Percentiles rank a stretch among this genome's conserved stretches.
phyloP scores from a whole-genome alignment of 441 rosid genomes.

The Theobroma grandiflorum region DNA sequence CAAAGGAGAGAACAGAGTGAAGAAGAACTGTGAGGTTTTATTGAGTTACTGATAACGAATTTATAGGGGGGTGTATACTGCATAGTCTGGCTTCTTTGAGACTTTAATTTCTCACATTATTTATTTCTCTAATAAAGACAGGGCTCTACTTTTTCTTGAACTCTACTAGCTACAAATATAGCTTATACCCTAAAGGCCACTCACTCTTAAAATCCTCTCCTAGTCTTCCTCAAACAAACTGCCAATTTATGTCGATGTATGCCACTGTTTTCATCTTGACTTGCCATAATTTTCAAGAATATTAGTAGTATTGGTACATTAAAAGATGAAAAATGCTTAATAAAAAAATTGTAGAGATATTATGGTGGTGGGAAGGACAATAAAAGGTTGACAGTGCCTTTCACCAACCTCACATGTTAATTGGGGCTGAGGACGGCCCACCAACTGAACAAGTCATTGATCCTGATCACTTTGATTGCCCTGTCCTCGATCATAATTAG shows the following conservation, averaged over 20 bases:
- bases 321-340: not conserved
- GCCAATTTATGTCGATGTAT: conserved; percentile 16
- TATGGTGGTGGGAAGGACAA: conserved; percentile 30
- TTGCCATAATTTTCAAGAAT: no score
- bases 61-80: conserved; percentile 51
- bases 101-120: conserved; percentile 18
- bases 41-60: conserved; percentile 52
- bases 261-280: no score
- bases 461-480: conserved; percentile 45
- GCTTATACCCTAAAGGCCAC: not conserved
- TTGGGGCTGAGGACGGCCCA: conserved; percentile 48
- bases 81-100: not conserved
- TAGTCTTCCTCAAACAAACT: conserved; percentile 25
- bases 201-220: conserved; percentile 15
- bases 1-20: conserved; percentile 30
- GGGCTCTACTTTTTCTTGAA: conserved; percentile 54
- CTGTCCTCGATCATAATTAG: conserved; percentile 36
- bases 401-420: conserved; percentile 68
- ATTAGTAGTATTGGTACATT: not conserved
- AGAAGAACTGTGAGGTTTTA: conserved; percentile 47
- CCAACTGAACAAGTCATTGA: conserved; percentile 46
- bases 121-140: conserved; percentile 57
- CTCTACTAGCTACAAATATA: conserved; percentile 23
- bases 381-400: conserved; percentile 51
- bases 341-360: not conserved